Percentiles rank a stretch among this genome's conserved stretches.
These are phyloP conservation scores for Penicillium frequentans DNA, from an alignment of 2,329 filamentous ascomycete genomes.

Conservation along the genomic window DNA sequence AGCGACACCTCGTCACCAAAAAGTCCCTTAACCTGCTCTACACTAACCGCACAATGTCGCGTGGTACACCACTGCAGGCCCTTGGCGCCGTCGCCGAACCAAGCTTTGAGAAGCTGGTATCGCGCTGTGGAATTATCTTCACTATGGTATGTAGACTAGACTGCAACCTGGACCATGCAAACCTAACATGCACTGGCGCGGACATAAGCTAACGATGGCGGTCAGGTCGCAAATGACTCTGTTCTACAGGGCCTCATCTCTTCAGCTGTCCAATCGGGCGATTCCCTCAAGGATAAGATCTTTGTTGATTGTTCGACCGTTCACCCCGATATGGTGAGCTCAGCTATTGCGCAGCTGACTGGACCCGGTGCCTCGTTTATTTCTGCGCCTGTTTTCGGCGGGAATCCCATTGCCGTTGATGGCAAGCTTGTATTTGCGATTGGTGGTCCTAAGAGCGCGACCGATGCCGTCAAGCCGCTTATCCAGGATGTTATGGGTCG, in stretches of 20 bases:
- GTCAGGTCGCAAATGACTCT: slow-evolving; percentile 42
- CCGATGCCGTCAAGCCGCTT: slow-evolving; percentile 38
- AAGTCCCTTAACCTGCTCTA: slow-evolving; percentile 36
- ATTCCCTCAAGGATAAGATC: slow-evolving; percentile 65
- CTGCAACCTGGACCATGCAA: not conserved
- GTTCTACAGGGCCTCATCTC: slow-evolving; percentile 36
- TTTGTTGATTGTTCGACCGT: slow-evolving; percentile 87
- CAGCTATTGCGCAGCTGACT: slow-evolving; percentile 33
- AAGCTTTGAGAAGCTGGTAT: slow-evolving; percentile 35
- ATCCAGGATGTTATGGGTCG: slow-evolving; percentile 47
- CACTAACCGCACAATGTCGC: slow-evolving; percentile 44
- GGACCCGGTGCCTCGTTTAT: slow-evolving; percentile 39
- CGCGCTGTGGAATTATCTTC: slow-evolving; percentile 41
- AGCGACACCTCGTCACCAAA: slow-evolving; percentile 38
- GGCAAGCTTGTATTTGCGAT: slow-evolving; percentile 49
- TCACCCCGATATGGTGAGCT: slow-evolving; percentile 66
- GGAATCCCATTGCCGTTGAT: slow-evolving; percentile 44
- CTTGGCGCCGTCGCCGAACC: slow-evolving; percentile 36
- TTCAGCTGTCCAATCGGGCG: slow-evolving; percentile 24
- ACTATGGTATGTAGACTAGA: slow-evolving; percentile 30
- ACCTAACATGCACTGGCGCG: not conserved
- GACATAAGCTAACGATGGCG: slow-evolving; percentile 10
- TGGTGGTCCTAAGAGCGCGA: slow-evolving; percentile 38
- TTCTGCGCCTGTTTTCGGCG: slow-evolving; percentile 47
- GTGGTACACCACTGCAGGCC: slow-evolving; percentile 36